Evolutionary conservation across 176 grass and related monocot genomes (phyloP).

Genomic region (Bolboschoenus planiculmis): DNA sequence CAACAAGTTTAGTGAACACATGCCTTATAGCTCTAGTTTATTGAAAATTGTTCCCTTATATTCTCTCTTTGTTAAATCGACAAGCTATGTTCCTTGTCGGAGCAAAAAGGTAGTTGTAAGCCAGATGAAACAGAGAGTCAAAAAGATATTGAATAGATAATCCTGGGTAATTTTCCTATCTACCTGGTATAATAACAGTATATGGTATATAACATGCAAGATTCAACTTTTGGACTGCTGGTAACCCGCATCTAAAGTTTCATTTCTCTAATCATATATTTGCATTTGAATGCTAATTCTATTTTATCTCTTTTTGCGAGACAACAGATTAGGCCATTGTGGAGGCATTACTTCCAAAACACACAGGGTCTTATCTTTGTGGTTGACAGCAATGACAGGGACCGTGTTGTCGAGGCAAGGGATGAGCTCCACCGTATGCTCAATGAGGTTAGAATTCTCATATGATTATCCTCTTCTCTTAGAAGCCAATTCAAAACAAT

Average conservation of each 20-base stretch:
- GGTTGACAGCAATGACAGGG: slow-evolving; percentile 25
- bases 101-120: background rate
- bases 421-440: slow-evolving; percentile 29
- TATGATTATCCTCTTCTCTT: background rate
- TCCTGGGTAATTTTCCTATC: background rate
- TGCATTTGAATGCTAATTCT: background rate
- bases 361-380: slow-evolving; percentile 28
- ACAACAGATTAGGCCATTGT: slow-evolving; percentile 28
- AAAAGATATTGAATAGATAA: background rate
- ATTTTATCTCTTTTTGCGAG: background rate
- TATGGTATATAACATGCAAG: too few species aligned
- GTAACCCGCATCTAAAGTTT: too few species aligned
- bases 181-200: background rate
- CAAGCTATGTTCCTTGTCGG: background rate
- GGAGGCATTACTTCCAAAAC: slow-evolving; percentile 29
- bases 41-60: background rate
- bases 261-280: too few species aligned
- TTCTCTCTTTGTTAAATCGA: background rate
- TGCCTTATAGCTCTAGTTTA: background rate
- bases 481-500: background rate
- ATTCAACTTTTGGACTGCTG: too few species aligned
- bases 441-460: slow-evolving; percentile 3
- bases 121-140: background rate
- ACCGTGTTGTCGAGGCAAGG: slow-evolving; percentile 23
- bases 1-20: background rate